These are phyloP conservation scores for Tilletia indica DNA, from an alignment of 1,284 basidiomycete genomes.

Conservation along the genomic window DNA sequence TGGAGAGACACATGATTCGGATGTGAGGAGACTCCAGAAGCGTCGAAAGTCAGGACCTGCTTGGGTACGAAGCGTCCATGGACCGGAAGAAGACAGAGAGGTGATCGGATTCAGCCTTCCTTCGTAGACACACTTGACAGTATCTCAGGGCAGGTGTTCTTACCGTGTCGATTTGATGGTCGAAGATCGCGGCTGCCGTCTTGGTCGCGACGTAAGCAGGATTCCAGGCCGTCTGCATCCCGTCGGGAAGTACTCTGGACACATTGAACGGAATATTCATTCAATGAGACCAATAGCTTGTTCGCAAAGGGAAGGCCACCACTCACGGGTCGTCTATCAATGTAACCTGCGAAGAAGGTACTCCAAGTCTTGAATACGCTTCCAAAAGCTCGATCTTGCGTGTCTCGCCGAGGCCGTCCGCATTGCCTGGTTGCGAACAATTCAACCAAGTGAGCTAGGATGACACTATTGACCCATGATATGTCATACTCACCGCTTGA, in stretches of 20 bases:
- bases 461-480: not conserved
- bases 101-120: no score
- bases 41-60: constrained; percentile 89
- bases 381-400: constrained; percentile 68
- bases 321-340: constrained; percentile 73
- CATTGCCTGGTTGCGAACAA: constrained; percentile 63
- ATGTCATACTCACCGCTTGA: constrained; percentile 56
- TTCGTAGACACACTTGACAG: no score
- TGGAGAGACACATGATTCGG: constrained; percentile 70
- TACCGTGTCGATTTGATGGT: constrained; percentile 26
- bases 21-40: constrained; percentile 75
- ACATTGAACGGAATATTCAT: not conserved
- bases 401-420: constrained; percentile 71
- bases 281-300: not conserved
- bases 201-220: constrained; percentile 64
- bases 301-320: not conserved
- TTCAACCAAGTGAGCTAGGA: not conserved
- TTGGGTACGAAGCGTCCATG: not conserved
- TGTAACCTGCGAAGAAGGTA: constrained; percentile 64
- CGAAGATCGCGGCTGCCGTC: constrained; percentile 65
- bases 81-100: not conserved
- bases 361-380: constrained; percentile 63
- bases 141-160: not conserved
- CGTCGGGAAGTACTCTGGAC: constrained; percentile 72
- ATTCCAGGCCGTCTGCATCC: constrained; percentile 71